Percentiles rank a stretch among this genome's conserved stretches.
Evolutionary conservation across 2,329 filamentous ascomycete species (phyloP).

Genomic region (Chaetomiaceae sp.): DNA sequence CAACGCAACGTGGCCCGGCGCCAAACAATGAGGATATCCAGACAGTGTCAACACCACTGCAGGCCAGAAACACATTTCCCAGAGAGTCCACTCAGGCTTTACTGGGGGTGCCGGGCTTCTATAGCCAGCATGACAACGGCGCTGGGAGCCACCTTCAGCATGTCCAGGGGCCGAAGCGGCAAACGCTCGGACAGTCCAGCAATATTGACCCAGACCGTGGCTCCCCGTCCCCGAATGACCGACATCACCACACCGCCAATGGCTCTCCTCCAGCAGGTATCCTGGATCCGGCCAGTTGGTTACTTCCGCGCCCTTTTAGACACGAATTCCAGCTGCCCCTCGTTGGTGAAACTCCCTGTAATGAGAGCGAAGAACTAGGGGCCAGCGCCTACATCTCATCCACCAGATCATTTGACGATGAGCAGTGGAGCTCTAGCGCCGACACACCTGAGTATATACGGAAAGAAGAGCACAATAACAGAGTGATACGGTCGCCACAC

Average conservation of each 20-base stretch:
- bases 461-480: background rate
- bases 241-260: background rate
- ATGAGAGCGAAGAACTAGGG: background rate
- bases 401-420: background rate
- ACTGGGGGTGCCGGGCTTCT: too few species aligned
- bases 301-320: conserved; percentile 10
- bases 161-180: too few species aligned
- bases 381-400: background rate
- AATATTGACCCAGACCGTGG: background rate
- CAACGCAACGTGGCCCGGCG: background rate
- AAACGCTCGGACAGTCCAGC: background rate
- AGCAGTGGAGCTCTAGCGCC: background rate
- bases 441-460: background rate
- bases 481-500: background rate
- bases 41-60: background rate
- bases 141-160: too few species aligned
- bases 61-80: too few species aligned
- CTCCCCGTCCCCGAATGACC: background rate
- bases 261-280: background rate
- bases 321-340: background rate
- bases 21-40: background rate
- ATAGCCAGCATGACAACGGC: too few species aligned
- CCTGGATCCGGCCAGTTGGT: background rate
- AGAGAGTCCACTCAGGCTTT: too few species aligned
- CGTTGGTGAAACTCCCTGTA: background rate